Conservation (phyloP, 192 early-diverging fungal genomes). For the Chytriomyces sp. region DNA sequence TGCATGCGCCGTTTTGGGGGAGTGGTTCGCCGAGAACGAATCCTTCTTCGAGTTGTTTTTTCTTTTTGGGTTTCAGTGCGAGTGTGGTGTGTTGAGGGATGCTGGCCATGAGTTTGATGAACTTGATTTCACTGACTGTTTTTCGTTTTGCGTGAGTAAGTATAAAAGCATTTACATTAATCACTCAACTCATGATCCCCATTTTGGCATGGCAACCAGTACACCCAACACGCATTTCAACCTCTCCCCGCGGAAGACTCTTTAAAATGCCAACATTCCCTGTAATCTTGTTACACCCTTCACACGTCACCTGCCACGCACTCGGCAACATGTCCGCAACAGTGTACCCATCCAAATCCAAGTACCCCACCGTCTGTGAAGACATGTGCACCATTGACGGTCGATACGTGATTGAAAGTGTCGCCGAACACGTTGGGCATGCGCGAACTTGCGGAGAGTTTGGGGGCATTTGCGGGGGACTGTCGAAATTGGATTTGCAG, state of each 20-base stretch:
- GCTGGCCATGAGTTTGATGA: conserved; percentile 49
- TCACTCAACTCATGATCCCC: conserved; percentile 16
- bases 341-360: conserved; percentile 74
- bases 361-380: conserved; percentile 65
- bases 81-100: background rate
- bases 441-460: conserved; percentile 54
- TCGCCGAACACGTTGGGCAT: conserved; percentile 60
- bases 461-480: conserved; percentile 22
- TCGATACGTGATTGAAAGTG: conserved; percentile 64
- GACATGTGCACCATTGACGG: conserved; percentile 65
- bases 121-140: conserved; percentile 60
- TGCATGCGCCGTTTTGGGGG: conserved; percentile 79
- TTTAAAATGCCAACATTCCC: conserved; percentile 25
- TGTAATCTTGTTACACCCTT: conserved; percentile 61
- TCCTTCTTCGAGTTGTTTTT: conserved; percentile 54
- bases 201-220: conserved; percentile 13
- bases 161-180: conserved; percentile 24
- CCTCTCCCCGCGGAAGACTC: conserved; percentile 37
- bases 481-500: conserved; percentile 71
- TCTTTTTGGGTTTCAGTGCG: conserved; percentile 59
- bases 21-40: conserved; percentile 80
- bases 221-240: conserved; percentile 20
- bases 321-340: conserved; percentile 77
- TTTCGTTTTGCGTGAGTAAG: background rate
- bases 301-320: conserved; percentile 72